Evolutionary conservation across 768 basidiomycete species (phyloP), one percentile per base, ranked within the genome.

Genomic region (Mycena albidolilacea): DNA sequence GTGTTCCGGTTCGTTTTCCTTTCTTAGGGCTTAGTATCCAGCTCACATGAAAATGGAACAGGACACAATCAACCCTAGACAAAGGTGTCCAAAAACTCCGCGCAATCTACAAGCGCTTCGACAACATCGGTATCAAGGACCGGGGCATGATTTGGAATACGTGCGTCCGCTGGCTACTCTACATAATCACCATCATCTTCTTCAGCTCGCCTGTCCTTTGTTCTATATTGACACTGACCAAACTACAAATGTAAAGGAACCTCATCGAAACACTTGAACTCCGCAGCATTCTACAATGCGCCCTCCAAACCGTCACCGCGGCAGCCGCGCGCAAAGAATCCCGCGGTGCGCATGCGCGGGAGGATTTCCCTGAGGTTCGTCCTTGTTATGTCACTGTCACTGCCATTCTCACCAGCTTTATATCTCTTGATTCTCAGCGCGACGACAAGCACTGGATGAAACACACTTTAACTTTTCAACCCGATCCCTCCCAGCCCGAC

Each of bases 131-230:
- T 66, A 95, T 98, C 87, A 97, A 98, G 87, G 98, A 99, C 83
- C 90, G 98, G 80, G 95, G 95, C 84, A 95, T 99, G 97, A 98
- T 99, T 83, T 99, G 97, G 98, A 98, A 99, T 86, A 95, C 96
- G 97, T 80, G n/a, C 39, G 9, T 46, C 35, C 23, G 23, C 2
- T 23, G 23, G 23, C 23, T 23, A 23, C 23, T 23, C 23, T 23
- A 23, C 23, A 23, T 23, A 23, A 23, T 23, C 23, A 23, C 2
- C 23, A 23, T 23, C 23, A 23, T 23, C 23, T 1, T 23, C 23
- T 23, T 23, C 23, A 23, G 23, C 23, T 23, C 23, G 23, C 23
- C 23, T 23, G 23, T 23, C 23, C 23, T 23, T 23, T 23, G 2
- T 23, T 23, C 23, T 23, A 23, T 23, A 23, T 23, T 23, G 23